Evolutionary conservation across 345 rosid genomes (phyloP).

Genomic region (Brassica cretica): DNA sequence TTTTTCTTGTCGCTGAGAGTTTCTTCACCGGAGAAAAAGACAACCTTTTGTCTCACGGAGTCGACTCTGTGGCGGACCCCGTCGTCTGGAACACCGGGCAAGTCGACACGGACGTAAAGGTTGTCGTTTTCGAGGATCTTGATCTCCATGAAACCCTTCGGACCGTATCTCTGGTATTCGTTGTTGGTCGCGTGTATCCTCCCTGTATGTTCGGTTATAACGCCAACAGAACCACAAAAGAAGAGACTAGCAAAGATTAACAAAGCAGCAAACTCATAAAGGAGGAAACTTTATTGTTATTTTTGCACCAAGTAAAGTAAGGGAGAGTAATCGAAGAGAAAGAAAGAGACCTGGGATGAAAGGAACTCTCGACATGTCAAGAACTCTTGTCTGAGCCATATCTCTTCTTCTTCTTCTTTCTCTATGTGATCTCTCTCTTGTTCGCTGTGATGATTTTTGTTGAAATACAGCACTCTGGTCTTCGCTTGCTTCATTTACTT

Average conservation of each 20-base stretch:
- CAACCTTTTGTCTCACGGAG: slow-evolving; percentile 15
- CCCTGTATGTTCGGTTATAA: neutral
- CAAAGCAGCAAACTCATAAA: neutral
- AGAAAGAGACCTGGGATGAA: slow-evolving; percentile 6
- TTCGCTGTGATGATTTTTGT: too few relatives aligned
- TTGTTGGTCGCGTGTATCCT: neutral
- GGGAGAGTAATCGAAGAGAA: neutral
- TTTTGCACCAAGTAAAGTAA: neutral
- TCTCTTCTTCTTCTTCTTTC: neutral
- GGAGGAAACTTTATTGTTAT: neutral
- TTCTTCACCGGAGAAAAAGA: slow-evolving; percentile 29
- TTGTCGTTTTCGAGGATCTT: slow-evolving; percentile 3
- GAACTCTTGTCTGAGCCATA: neutral
- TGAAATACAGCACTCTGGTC: neutral
- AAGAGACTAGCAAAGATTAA: too few relatives aligned
- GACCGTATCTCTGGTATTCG: neutral
- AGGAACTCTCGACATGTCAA: neutral
- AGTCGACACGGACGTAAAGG: slow-evolving; percentile 23
- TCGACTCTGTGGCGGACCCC: slow-evolving; percentile 18
- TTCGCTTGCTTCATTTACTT: neutral
- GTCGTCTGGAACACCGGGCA: slow-evolving; percentile 32
- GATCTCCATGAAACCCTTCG: neutral
- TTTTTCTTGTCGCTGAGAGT: neutral
- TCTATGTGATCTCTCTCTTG: neutral
- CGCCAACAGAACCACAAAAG: neutral